Percentiles rank a stretch among this genome's conserved stretches.
Conservation (phyloP, 1,284 basidiomycete genomes). For the Agaricales sp. region DNA sequence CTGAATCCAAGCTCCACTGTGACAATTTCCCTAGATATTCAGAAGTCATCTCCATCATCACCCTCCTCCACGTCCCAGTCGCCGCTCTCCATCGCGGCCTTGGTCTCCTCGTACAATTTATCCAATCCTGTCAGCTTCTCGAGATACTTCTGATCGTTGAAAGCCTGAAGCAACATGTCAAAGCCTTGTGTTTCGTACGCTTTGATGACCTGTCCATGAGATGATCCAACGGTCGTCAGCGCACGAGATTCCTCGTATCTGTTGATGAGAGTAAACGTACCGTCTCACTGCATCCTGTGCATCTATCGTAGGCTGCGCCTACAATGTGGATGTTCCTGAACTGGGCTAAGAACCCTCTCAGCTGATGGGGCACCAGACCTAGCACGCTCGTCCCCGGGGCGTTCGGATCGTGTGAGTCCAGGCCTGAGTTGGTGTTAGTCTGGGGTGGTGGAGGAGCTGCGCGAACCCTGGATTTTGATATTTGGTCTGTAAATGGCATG, state of each 20-base stretch:
- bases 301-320: slow-evolving; percentile 79
- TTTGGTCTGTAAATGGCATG: background rate
- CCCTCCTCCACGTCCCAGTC: slow-evolving; percentile 71
- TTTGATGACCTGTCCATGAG: slow-evolving; percentile 49
- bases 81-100: slow-evolving; percentile 63
- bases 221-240: slow-evolving; percentile 5
- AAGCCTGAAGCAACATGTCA: slow-evolving; percentile 71
- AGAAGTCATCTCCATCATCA: slow-evolving; percentile 26
- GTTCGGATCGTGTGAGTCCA: slow-evolving; percentile 20
- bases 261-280: slow-evolving; percentile 29
- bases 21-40: no score
- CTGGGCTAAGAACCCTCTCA: slow-evolving; percentile 82
- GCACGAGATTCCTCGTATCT: background rate
- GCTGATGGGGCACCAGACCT: slow-evolving; percentile 87
- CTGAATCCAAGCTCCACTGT: no score
- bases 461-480: slow-evolving; percentile 42
- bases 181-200: slow-evolving; percentile 74
- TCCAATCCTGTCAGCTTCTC: slow-evolving; percentile 83
- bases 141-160: slow-evolving; percentile 78
- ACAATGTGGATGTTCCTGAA: slow-evolving; percentile 81
- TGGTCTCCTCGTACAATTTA: slow-evolving; percentile 70
- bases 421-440: slow-evolving; percentile 20
- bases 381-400: slow-evolving; percentile 44
- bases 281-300: slow-evolving; percentile 83
- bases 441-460: slow-evolving; percentile 55